Base-by-base conservation (phyloP, 2,329 filamentous ascomycete genomes). In the Colletotrichum sp. region DNA sequence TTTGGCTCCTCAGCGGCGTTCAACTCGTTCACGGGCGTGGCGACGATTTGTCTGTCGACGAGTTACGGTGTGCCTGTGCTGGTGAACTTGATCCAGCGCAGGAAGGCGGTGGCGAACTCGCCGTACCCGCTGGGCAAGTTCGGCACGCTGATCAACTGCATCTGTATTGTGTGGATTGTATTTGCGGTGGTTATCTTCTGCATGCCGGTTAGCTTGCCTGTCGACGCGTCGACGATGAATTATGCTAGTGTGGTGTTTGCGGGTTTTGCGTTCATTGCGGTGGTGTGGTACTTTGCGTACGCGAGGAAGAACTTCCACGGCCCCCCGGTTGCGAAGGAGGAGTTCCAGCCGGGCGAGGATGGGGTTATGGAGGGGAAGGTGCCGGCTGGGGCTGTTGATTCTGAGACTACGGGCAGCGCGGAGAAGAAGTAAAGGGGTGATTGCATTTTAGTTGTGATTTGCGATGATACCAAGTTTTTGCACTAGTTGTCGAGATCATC, bases 1-100 rank as follows among this genome's bases (percentile, higher is more conserved):
- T 95, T 96, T 77, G 94, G 94, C 12, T 94, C 92, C 2, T 90
- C 91, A 0, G 93, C 94, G 0, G 94, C 94, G 0, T 96, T 96
- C 86, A 94, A 93, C 86, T 93, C 92, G 12, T 96, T 96, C 83
- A 96, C 94, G 0, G 94, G 94, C 32, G 94, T 95, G 1, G 94
- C 94, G 2, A 96, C 94, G 6, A 95, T 96, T 81, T 95, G 94
- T 78, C 89, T 96, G 1, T 93, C 92, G 1, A 92, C 92, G 5
- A 95, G 93, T 0, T 96, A 96, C 82, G 94, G 92, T 16, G 88
- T 95, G 18, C 94, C 94, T 0, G 95, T 96, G 70, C 84, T 95
- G 13, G 92, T 96, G 73, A 93, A 89, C 13, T 85, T 96, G 4
- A 79, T 95, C 2, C 90, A 93, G 18, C 89, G 92, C 12, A 90